phyloP scores from a whole-genome alignment of 192 early-diverging fungal species.

The Mortierella claussenii region DNA sequence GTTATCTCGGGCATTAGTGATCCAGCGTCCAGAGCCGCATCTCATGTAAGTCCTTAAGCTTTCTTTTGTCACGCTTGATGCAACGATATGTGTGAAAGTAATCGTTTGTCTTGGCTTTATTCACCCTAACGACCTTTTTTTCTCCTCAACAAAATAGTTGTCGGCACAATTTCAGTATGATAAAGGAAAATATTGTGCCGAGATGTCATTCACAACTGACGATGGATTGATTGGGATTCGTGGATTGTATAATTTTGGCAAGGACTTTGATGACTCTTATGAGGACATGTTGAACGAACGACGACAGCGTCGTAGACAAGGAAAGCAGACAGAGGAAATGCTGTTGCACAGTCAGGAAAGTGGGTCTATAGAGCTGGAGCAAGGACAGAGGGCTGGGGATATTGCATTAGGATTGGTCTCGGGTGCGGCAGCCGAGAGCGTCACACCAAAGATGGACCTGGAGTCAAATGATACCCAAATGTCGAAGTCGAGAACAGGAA shows the following conservation, averaged over 20 bases:
- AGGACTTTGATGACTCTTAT: slow-evolving; percentile 41
- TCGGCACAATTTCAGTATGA: slow-evolving; percentile 78
- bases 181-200: slow-evolving; percentile 76
- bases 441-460: background rate
- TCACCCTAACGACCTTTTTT: background rate
- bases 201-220: slow-evolving; percentile 79
- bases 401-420: background rate
- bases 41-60: slow-evolving; percentile 61
- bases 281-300: slow-evolving; percentile 31
- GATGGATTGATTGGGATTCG: slow-evolving; percentile 85
- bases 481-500: background rate
- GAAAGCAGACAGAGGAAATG: slow-evolving; percentile 7
- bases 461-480: too few species aligned
- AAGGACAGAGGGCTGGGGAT: slow-evolving; percentile 55
- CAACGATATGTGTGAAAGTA: too few species aligned
- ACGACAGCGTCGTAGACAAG: slow-evolving; percentile 10
- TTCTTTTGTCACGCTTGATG: too few species aligned
- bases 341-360: slow-evolving; percentile 38
- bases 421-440: background rate
- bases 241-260: slow-evolving; percentile 81
- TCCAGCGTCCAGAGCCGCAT: slow-evolving; percentile 56
- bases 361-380: slow-evolving; percentile 60
- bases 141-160: slow-evolving; percentile 47
- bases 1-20: slow-evolving; percentile 72
- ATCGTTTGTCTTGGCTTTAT: slow-evolving; percentile 6